Percentiles rank a stretch among this genome's conserved stretches.
Evolutionary conservation across 2,329 filamentous ascomycete species (phyloP).

Genomic region (Fusarium transvaalense): DNA sequence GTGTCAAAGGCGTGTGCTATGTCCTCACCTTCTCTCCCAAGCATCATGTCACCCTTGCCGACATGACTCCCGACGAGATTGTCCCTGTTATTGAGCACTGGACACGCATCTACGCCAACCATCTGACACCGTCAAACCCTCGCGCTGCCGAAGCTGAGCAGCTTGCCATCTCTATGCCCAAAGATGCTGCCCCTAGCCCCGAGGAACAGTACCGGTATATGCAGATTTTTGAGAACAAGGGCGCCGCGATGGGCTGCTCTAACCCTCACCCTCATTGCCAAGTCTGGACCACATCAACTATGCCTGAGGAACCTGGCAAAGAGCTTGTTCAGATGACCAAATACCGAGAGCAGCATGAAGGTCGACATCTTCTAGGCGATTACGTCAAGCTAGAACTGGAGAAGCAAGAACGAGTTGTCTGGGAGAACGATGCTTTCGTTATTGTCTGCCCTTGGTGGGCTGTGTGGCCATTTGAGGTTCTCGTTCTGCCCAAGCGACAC

Average conservation of each 20-base stretch:
- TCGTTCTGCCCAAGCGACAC: constrained; percentile 87
- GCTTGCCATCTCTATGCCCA: constrained; percentile 56
- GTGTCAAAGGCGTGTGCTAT: constrained; percentile 95
- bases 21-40: constrained; percentile 93
- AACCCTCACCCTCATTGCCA: constrained; percentile 98
- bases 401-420: constrained; percentile 88
- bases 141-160: constrained; percentile 61
- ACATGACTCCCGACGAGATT: constrained; percentile 83
- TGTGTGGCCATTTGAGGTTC: constrained; percentile 95
- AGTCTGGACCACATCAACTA: constrained; percentile 90
- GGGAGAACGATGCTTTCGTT: constrained; percentile 86
- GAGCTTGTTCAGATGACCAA: constrained; percentile 84
- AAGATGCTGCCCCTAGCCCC: constrained; percentile 60
- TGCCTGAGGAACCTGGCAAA: constrained; percentile 88
- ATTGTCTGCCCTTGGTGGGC: constrained; percentile 98
- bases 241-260: constrained; percentile 96
- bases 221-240: constrained; percentile 99
- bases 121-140: constrained; percentile 79
- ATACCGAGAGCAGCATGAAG: constrained; percentile 79
- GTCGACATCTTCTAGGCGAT: constrained; percentile 83
- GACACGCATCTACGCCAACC: constrained; percentile 88
- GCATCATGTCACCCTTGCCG: constrained; percentile 92
- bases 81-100: constrained; percentile 88
- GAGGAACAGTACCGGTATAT: constrained; percentile 90
- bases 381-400: constrained; percentile 86